Evolutionary conservation across 2,329 filamentous ascomycete species (phyloP), one percentile per base, ranked within the genome.

Genomic region (Pseudophaeomoniella oleicola): DNA sequence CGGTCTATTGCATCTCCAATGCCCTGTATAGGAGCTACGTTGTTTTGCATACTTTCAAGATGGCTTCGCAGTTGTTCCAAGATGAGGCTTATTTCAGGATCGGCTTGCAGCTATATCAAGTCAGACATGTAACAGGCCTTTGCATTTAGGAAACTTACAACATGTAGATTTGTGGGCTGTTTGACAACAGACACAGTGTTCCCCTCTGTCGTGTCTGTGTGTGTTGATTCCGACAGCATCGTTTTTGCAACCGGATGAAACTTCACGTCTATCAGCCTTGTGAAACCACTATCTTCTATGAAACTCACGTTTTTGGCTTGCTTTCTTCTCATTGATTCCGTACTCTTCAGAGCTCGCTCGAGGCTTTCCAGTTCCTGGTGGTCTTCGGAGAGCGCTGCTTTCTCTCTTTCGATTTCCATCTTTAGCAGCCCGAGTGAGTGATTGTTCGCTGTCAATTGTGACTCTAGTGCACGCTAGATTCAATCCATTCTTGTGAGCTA

Each of bases 341-440:
- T 41, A 17, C 22, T 17, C 16, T 36, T 38, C 11, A 41, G 15
- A 16, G 19, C 34, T 4, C 29, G 31, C 13, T 41, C 36, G 3
- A 41, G 39, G 4, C 31, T 16, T 14, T 32, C 29, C 14, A 39
- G 15, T 27, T 41, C 32, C 35, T 12, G 16, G 35, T 39, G n/a
- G 6, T 41, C 39, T 16, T 35, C 18, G 16, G 27, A 27, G 4
- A 41, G 32, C 10, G 37, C 19, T n/a, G 30, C 17, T 22, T 41
- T 17, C 34, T 41, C 39, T 30, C 30, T 34, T 12, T 38, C 34
- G 16, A 41, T 36, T 33, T 41, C 36, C 27, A 36, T 31, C 32
- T 37, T 19, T 6, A 41, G 19, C 12, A 41, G 32, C 13, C 29
- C 34, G 19, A 39, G 29, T n/a, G 39, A 38, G 15, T 41, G 19